Percentiles rank a stretch among this genome's conserved stretches.
Conservation (phyloP, 345 rosid species). For the Murraya koenigii region DNA sequence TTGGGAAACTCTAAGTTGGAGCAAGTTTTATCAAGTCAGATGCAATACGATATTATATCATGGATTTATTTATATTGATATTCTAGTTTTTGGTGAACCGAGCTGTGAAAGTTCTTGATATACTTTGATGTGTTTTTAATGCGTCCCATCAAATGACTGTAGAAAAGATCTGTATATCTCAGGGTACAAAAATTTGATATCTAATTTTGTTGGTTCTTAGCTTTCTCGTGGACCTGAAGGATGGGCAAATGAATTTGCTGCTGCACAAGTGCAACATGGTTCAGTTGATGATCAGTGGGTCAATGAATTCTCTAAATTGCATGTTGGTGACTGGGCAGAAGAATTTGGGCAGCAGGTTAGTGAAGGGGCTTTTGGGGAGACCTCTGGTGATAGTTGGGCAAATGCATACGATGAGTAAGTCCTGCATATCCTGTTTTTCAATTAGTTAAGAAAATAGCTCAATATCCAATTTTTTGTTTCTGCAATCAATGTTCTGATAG, state of each 20-base stretch:
- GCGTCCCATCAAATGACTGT: neutral
- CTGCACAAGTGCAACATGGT: slow-evolving; percentile 54
- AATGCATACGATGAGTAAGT: slow-evolving; percentile 95
- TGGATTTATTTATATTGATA: neutral
- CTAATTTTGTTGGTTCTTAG: slow-evolving; percentile 33
- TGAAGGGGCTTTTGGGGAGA: slow-evolving; percentile 65
- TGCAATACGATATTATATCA: neutral
- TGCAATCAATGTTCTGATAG: neutral
- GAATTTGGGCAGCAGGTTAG: slow-evolving; percentile 76
- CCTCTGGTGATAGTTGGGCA: slow-evolving; percentile 79
- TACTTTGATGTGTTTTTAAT: neutral
- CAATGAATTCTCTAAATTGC: slow-evolving; percentile 90
- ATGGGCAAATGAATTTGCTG: slow-evolving; percentile 84
- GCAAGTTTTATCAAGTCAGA: neutral
- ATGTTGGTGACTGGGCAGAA: slow-evolving; percentile 90
- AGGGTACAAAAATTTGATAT: slow-evolving; percentile 4
- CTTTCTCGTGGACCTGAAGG: slow-evolving; percentile 59
- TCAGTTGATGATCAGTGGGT: slow-evolving; percentile 83
- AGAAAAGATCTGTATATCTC: slow-evolving; percentile 17
- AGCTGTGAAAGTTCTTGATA: neutral
- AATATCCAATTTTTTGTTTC: neutral
- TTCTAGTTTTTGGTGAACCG: neutral
- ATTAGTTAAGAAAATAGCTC: slow-evolving; percentile 1
- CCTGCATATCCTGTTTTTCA: slow-evolving; percentile 15
- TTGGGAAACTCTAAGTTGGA: neutral